Conservation (phyloP, 768 basidiomycete species). For the Auricularia auricula-judae region DNA sequence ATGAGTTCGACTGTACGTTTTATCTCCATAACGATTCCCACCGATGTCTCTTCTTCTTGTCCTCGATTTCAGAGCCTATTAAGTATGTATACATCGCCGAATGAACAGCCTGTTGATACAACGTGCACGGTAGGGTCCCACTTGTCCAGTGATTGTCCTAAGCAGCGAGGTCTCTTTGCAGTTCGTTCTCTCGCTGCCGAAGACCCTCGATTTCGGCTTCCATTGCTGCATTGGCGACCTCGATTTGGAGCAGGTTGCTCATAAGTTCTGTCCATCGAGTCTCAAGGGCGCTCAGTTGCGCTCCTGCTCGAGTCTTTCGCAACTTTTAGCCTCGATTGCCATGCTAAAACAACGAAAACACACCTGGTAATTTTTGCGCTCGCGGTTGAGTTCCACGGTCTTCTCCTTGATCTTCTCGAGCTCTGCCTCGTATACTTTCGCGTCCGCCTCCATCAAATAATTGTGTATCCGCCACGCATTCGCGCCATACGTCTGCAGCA, state of each 20-base stretch:
- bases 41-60: no score
- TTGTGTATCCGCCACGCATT: slow-evolving; percentile 93
- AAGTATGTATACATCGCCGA: no score
- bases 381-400: slow-evolving; percentile 78
- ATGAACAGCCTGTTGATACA: no score
- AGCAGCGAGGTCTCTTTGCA: slow-evolving; percentile 15
- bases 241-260: slow-evolving; percentile 82
- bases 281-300: slow-evolving; percentile 72
- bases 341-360: slow-evolving; percentile 9
- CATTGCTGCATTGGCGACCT: slow-evolving; percentile 86
- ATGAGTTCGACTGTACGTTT: no score
- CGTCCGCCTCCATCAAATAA: slow-evolving; percentile 69
- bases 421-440: slow-evolving; percentile 56
- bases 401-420: slow-evolving; percentile 70
- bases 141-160: not conserved
- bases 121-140: not conserved
- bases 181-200: slow-evolving; percentile 47
- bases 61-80: no score
- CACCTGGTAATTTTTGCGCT: slow-evolving; percentile 80
- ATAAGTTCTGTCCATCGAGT: slow-evolving; percentile 89
- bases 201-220: slow-evolving; percentile 65
- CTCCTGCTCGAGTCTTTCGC: slow-evolving; percentile 60
- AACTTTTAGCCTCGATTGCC: not conserved
- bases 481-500: slow-evolving; percentile 76
- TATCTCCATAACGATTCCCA: no score